A percentile compares a stretch with the other conserved stretches of the same genome.
Evolutionary conservation across 352 stramenopile species (phyloP).

Genomic region (Detonula confervacea): DNA sequence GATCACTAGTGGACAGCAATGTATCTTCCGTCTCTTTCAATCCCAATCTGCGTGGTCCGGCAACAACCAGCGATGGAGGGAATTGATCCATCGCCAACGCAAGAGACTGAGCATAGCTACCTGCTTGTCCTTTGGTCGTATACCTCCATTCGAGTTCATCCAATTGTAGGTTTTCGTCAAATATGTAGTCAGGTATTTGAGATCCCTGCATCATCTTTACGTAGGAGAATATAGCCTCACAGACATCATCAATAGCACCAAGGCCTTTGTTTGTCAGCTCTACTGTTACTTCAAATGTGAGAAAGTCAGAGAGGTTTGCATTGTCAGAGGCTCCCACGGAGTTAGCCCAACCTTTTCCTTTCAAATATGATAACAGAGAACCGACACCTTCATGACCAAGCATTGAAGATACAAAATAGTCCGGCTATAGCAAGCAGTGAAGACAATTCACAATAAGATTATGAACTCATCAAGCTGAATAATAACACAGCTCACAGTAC

Average conservation of each 20-base stretch:
- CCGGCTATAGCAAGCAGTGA: slow-evolving; percentile 53
- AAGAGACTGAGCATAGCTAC: slow-evolving; percentile 65
- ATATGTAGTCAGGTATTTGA: slow-evolving; percentile 71
- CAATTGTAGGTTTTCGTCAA: slow-evolving; percentile 78
- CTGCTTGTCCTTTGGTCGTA: slow-evolving; percentile 55
- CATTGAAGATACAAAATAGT: slow-evolving; percentile 89
- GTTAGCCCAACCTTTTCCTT: slow-evolving; percentile 88
- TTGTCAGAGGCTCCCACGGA: slow-evolving; percentile 74
- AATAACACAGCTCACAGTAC: not conserved
- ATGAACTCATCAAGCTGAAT: no score
- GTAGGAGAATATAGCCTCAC: slow-evolving; percentile 80
- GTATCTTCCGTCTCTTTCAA: slow-evolving; percentile 44
- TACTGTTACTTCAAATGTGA: slow-evolving; percentile 83
- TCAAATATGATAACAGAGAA: slow-evolving; percentile 92
- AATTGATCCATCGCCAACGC: slow-evolving; percentile 69
- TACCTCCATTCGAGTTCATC: slow-evolving; percentile 80
- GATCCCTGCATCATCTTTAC: slow-evolving; percentile 68
- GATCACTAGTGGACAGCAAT: slow-evolving; percentile 39
- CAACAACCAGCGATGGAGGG: slow-evolving; percentile 61
- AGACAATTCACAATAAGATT: slow-evolving; percentile 1
- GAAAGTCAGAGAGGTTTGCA: slow-evolving; percentile 79
- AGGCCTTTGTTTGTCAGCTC: slow-evolving; percentile 83
- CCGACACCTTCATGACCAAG: slow-evolving; percentile 92
- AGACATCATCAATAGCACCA: slow-evolving; percentile 72
- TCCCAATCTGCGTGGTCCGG: slow-evolving; percentile 68